phyloP scores from a whole-genome alignment of 805 yeast genomes.

The Ogataea nonfermentans region DNA sequence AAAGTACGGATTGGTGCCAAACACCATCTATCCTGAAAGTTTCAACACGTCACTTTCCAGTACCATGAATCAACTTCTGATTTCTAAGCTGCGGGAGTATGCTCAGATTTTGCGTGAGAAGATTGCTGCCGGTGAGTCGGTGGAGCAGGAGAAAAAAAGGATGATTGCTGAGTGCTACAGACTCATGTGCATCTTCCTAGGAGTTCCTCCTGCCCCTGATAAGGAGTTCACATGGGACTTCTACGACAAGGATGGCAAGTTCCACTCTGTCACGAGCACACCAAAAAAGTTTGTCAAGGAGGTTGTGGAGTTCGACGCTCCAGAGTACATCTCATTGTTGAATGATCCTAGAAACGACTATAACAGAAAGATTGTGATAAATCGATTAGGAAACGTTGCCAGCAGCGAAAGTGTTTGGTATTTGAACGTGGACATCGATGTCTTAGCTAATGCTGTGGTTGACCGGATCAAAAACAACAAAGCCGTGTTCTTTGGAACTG shows the following conservation, averaged over 20 bases:
- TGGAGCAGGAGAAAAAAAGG: constrained; percentile 32
- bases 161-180: constrained; percentile 64
- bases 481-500: constrained; percentile 86
- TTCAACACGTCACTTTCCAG: constrained; percentile 49
- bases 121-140: constrained; percentile 40
- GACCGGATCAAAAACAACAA: constrained; percentile 68
- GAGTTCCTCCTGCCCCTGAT: constrained; percentile 73
- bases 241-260: constrained; percentile 61
- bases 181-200: constrained; percentile 65
- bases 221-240: constrained; percentile 74
- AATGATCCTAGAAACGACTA: constrained; percentile 80
- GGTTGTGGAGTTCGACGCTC: constrained; percentile 50
- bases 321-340: constrained; percentile 60
- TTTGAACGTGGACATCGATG: constrained; percentile 61
- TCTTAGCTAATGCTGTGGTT: constrained; percentile 59
- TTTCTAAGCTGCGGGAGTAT: constrained; percentile 72
- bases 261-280: constrained; percentile 49
- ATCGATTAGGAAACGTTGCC: constrained; percentile 68
- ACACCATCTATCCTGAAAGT: constrained; percentile 69
- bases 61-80: constrained; percentile 57
- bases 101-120: constrained; percentile 64
- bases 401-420: constrained; percentile 72
- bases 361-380: constrained; percentile 63
- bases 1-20: constrained; percentile 81
- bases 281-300: constrained; percentile 64